phyloP scores from a whole-genome alignment of 2,329 filamentous ascomycete genomes.

The Diaporthe velutina region DNA sequence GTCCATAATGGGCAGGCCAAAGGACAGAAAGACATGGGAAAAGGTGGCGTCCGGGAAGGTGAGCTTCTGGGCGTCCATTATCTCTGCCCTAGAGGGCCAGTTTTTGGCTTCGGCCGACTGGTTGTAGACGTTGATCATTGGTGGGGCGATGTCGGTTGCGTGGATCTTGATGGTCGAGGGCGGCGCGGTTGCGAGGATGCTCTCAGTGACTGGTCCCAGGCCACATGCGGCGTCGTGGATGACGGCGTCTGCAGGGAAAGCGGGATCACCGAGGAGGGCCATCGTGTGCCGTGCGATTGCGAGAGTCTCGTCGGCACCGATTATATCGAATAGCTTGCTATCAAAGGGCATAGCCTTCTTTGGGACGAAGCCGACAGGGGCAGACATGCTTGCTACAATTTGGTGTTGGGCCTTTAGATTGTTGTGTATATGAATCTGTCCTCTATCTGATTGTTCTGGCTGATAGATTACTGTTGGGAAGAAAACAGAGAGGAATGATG shows the following conservation, averaged over 20 bases:
- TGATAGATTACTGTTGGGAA: too few relatives aligned
- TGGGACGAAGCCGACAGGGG: neutral
- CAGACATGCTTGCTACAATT: neutral
- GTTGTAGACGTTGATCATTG: constrained; percentile 41
- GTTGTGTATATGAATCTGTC: neutral
- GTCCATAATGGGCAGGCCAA: constrained; percentile 41
- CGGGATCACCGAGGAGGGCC: constrained; percentile 27
- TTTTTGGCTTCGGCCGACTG: constrained; percentile 23
- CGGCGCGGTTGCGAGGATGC: constrained; percentile 26
- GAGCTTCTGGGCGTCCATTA: constrained; percentile 42
- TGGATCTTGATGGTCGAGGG: constrained; percentile 28
- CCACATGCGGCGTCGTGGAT: constrained; percentile 40
- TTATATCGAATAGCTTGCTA: constrained; percentile 20
- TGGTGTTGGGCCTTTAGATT: neutral
- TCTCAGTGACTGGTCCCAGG: constrained; percentile 37
- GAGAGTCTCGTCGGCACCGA: constrained; percentile 36
- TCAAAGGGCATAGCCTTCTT: constrained; percentile 13
- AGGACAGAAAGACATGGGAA: constrained; percentile 42
- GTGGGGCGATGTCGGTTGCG: constrained; percentile 36
- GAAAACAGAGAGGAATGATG: too few relatives aligned
- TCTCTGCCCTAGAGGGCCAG: constrained; percentile 39
- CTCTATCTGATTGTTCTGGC: neutral
- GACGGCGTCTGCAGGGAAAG: constrained; percentile 31
- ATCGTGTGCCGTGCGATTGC: constrained; percentile 37
- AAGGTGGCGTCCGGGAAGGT: constrained; percentile 39